phyloP scores from a whole-genome alignment of 1,139 yeast species.

The Suhomyces chickasaworum region DNA sequence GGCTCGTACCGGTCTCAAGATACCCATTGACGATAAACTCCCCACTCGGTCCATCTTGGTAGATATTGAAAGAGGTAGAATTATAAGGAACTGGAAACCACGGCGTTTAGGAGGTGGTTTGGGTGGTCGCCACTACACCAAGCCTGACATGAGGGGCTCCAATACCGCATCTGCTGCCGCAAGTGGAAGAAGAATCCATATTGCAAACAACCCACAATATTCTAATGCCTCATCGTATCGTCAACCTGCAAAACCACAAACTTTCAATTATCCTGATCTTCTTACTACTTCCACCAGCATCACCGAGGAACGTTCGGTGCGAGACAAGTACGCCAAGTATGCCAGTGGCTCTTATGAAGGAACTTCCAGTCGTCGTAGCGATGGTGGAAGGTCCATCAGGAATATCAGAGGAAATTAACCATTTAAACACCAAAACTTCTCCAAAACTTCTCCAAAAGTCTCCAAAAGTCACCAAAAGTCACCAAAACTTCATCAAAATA shows the following conservation, averaged over 20 bases:
- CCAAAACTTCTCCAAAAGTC: no score
- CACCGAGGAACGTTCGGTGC: constrained; percentile 23
- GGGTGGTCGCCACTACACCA: constrained; percentile 57
- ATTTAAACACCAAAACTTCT: no score
- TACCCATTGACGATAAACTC: constrained; percentile 20
- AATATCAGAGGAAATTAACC: constrained; percentile 23
- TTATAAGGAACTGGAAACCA: constrained; percentile 79
- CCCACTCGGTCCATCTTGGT: constrained; percentile 50
- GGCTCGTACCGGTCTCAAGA: constrained; percentile 52
- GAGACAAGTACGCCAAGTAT: constrained; percentile 39
- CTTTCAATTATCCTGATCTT: not conserved
- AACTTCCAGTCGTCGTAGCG: constrained; percentile 3
- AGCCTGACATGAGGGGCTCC: constrained; percentile 41
- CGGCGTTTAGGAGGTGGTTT: constrained; percentile 68
- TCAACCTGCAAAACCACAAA: constrained; percentile 6
- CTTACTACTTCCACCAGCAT: not conserved
- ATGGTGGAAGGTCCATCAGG: constrained; percentile 25
- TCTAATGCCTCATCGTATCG: constrained; percentile 5
- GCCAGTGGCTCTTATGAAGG: constrained; percentile 15
- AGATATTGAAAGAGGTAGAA: constrained; percentile 83
- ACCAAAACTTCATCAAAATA: no score
- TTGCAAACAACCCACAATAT: constrained; percentile 19
- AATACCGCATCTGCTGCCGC: constrained; percentile 60
- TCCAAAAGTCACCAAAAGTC: no score
- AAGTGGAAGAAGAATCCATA: constrained; percentile 33